phyloP scores from a whole-genome alignment of 2,329 filamentous ascomycete genomes.

The Phoma sp. region DNA sequence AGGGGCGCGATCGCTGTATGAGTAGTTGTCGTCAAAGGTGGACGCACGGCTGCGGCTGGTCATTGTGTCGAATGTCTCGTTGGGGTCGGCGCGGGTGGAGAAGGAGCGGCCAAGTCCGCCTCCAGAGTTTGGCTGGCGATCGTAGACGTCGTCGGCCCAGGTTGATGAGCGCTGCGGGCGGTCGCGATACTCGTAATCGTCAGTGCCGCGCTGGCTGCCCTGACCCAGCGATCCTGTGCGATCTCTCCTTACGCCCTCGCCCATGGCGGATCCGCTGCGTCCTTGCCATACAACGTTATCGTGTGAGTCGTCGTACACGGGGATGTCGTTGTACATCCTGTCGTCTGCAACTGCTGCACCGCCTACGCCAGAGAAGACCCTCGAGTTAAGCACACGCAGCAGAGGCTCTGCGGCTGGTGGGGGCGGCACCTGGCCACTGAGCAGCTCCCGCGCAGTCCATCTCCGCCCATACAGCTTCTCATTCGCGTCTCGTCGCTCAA shows the following conservation, averaged over 20 bases:
- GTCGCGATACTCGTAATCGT: slow-evolving; percentile 60
- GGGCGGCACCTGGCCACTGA: slow-evolving; percentile 76
- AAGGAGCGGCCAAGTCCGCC: slow-evolving; percentile 55
- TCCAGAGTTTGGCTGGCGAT: slow-evolving; percentile 55
- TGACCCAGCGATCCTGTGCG: slow-evolving; percentile 44
- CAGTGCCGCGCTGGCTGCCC: slow-evolving; percentile 43
- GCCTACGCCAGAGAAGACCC: slow-evolving; percentile 75
- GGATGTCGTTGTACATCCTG: slow-evolving; percentile 89
- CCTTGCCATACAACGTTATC: slow-evolving; percentile 88
- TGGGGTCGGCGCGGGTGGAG: slow-evolving; percentile 56
- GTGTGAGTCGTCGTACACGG: slow-evolving; percentile 82
- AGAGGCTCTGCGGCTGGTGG: slow-evolving; percentile 84
- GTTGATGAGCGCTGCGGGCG: slow-evolving; percentile 68
- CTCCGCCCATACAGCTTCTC: slow-evolving; percentile 91
- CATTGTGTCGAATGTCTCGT: slow-evolving; percentile 58
- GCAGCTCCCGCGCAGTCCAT: slow-evolving; percentile 79
- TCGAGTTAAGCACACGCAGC: slow-evolving; percentile 82
- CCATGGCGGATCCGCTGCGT: slow-evolving; percentile 70
- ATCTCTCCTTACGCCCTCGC: slow-evolving; percentile 66
- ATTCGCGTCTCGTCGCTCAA: slow-evolving; percentile 95
- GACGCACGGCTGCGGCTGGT: slow-evolving; percentile 47
- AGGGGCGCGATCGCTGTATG: slow-evolving; percentile 65
- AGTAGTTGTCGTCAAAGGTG: slow-evolving; percentile 57
- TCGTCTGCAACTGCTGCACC: slow-evolving; percentile 57
- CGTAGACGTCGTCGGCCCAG: slow-evolving; percentile 79